Base-by-base conservation (phyloP, 176 grass and related monocot species). In the Typha latifolia region DNA sequence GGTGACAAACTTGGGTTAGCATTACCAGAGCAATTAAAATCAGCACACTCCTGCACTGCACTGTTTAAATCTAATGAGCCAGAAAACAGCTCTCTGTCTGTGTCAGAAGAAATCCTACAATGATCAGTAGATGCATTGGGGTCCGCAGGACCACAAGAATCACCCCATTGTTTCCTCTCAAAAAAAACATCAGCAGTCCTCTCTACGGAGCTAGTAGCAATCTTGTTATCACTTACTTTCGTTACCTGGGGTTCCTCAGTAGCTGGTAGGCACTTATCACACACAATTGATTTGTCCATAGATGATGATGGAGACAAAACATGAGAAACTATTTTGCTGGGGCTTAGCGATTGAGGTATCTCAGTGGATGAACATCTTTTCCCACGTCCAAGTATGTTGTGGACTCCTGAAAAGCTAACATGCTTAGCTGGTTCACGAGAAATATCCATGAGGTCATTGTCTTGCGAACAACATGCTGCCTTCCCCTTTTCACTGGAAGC, bases 21-120 rank as follows among this genome's bases (percentile, higher is more conserved):
- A 53, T 49, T 3, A 65, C 62, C 21, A 0, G 15, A 15, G 26
- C 23, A 16, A 4, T 68, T 48, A 15, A 79, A 51, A 50, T 87
- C 77, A 63, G 48, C 31, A 78, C 24, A 56, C 29, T 78, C 74
- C 27, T 62, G 49, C 11, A 66, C 61, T 13, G 68, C 51, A 61
- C 48, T 1, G 71, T 88, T 88, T 49, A 88, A 67, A 78, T 88
- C 85, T 71, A 84, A 20, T 51, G 74, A 71, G 32, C 27, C 10
- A 49, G 77, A 62, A 32, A 70, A 43, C 51, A 78, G 15, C 32
- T 64, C 74, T 49, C 50, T 71, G 31, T 53, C 62, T 15, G 75
- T 70, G 18, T 74, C 55, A 84, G 55, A 56, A 63, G 21, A 57
- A 10, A 61, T 16, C 66, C 69, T 73, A 55, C 37, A 20, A 43